Evolutionary conservation across 768 basidiomycete genomes (phyloP), one percentile per base, ranked within the genome.

Genomic region (Boletus pseudo-olivaceus): DNA sequence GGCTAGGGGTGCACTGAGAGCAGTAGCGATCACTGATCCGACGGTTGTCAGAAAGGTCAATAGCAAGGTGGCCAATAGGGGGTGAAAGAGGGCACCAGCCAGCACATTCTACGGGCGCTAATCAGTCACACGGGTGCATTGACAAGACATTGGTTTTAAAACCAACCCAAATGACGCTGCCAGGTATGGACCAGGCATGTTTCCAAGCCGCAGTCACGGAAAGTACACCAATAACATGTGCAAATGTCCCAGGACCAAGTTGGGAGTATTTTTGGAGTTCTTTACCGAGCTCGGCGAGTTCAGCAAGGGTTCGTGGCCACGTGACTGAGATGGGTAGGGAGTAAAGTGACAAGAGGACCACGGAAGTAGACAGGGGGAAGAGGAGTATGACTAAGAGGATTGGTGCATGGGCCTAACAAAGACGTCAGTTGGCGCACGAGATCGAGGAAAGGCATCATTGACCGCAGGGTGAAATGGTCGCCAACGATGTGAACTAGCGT

Each of bases 121-220:
- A 41, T 66, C 40, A 66, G 53, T 58, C 58, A 55, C 57, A 51
- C 50, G 52, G 59, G 56, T 27, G 26, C 20, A 50, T 26, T 20
- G 34, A 26, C 7, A 30, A 17, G 20, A 47, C 9, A 19, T 5
- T 9, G 1, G 27, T 15, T 46, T 40, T 17, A 26, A 41, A 56
- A 76, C 85, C 53, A 58, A 90, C 90, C 87, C 94, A 87, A 46
- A 96, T 79, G 45, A 96, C 93, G 60, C 91, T 93, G 7, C 95
- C 95, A 9, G 95, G 95, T 54, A 98, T 82, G 55, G 91, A 94
- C 95, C 94, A 98, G 4, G 94, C 93, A 69, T 98, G 95, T 72
- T 94, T 97, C 93, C 93, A 98, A 29, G 93, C 75, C 5, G 91
- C 90, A 17, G 88, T 86, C 14, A 94, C 78, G 37, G 88, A 84